Conservation (phyloP, 306 rosid species). For the Cucurbita ficifolia region DNA sequence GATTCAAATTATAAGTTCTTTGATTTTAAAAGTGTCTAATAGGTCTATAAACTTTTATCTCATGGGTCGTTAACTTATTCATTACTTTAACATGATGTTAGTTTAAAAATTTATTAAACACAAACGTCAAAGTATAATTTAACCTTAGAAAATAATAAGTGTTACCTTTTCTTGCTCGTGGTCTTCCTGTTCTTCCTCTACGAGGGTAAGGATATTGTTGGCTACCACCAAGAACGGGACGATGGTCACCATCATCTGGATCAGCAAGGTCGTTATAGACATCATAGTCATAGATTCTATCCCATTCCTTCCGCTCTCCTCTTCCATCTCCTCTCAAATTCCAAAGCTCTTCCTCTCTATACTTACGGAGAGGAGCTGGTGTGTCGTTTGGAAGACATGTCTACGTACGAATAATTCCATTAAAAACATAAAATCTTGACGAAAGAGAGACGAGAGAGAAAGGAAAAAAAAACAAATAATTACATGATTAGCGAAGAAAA, state of each 20-base stretch:
- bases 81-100: too few species aligned
- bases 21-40: too few species aligned
- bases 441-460: too few species aligned
- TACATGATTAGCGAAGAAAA: constrained; percentile 76
- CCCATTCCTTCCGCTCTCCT: constrained; percentile 47
- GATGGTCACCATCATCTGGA: constrained; percentile 39
- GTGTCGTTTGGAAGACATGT: constrained; percentile 50
- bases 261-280: constrained; percentile 51
- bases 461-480: not conserved
- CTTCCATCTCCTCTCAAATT: constrained; percentile 54
- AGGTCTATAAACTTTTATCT: too few species aligned
- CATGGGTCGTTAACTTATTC: too few species aligned
- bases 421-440: too few species aligned
- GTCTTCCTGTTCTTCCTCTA: constrained; percentile 66
- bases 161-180: constrained; percentile 31
- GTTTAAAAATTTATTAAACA: too few species aligned
- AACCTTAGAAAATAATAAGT: too few species aligned
- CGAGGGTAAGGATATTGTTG: constrained; percentile 61
- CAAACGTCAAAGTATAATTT: too few species aligned
- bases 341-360: constrained; percentile 54
- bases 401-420: constrained; percentile 4
- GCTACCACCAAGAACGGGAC: constrained; percentile 72
- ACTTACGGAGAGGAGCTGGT: constrained; percentile 40
- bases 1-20: too few species aligned
- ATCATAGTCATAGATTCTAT: constrained; percentile 78